Base-by-base conservation (phyloP, 768 basidiomycete genomes). In the Pisolithus sp. region DNA sequence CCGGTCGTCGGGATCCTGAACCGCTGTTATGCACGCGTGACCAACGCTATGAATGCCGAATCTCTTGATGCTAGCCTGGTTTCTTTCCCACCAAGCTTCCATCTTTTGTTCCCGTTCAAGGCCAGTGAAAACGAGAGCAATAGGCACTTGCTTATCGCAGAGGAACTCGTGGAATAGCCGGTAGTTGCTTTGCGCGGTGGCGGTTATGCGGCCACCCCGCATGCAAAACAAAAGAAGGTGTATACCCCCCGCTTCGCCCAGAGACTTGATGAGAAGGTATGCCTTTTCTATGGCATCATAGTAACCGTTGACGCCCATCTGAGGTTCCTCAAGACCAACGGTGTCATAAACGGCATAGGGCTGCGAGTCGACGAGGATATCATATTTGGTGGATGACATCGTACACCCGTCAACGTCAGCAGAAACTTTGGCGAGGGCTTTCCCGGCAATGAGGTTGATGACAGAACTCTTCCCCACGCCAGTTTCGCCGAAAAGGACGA, bases 151-250 rank as follows among this genome's bases (percentile, higher is more conserved):
- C 28, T 57, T 53, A 21, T 49, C 53, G 51, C 76, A 76, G 28
- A 76, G 69, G 23, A 70, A 64, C 18, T 76, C 68, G 31, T 60
- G 57, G 57, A 75, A 73, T 18, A 76, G 53, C 26, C 58, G 53
- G 55, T 73, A 76, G 51, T 75, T 77, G 55, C 66, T 64, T 46
- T 67, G 63, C 38, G 64, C 59, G 0, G 68, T 61, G 17, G 68
- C 63, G 31, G 64, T 70, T 59, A 75, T 66, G 49, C 70, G 59
- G 3, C 72, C 68, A 0, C 66, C 71, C 4, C 70, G 68, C 64
- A 76, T 66, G 55, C 70, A 69, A 48, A 69, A 77, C 2, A 76
- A 51, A 5, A 77, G 65, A 13, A 78, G 72, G 50, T 65, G 70
- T 31, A 78, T 61, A 26, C 76, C 75, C 13, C 62, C 70, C 31